Base-by-base conservation (phyloP, 2,329 filamentous ascomycete genomes). In the Penicillium concentricum region DNA sequence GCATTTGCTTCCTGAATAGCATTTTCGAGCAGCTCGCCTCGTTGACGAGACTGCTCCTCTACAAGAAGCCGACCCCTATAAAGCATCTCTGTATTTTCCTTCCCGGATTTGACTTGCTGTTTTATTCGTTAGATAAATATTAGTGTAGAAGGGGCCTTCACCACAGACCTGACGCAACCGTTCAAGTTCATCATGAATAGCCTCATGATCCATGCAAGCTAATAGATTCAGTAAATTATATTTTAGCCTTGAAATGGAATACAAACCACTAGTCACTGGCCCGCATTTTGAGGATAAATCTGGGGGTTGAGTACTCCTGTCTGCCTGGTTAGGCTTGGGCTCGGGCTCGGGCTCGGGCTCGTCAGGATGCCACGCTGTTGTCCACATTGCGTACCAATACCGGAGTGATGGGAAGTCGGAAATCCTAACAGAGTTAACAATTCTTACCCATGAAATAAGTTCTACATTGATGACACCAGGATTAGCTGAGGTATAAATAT, bases 1-100 rank as follows among this genome's bases (percentile, higher is more conserved):
- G 6, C 45, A 4, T 54, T 32, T 24, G 55, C n/a, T 5, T 28
- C 32, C 16, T 24, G 16, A 2, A 7, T 6, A 20, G 42, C 38
- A 18, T 55, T 39, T 8, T 58, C 43, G 3, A 55, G 49, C 6
- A 53, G 16, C 18, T 60, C 47, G 9, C 24, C 39, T 5, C 44
- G 57, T 20, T 46, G 51, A 16, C 54, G 54, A n/a, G 46, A 10
- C 22, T 54, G 50, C n/a, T 61, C 59, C 15, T 47, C 35, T 13
- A 22, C 37, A 4, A 52, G 13, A 9, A 55, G 8, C 13, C 34
- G 24, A 3, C n/a, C 49, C 5, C 8, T 30, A 24, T 42, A 30
- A 13, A 34, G 22, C 5, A 38, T 10, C 8, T 35, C n/a, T 5
- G 37, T 49, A 5, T 45, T 13, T n/a, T 45, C n/a, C 8, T 45